These are phyloP conservation scores for Amphichorda felina DNA, from an alignment of 2,329 filamentous ascomycete species.

Conservation along the genomic window DNA sequence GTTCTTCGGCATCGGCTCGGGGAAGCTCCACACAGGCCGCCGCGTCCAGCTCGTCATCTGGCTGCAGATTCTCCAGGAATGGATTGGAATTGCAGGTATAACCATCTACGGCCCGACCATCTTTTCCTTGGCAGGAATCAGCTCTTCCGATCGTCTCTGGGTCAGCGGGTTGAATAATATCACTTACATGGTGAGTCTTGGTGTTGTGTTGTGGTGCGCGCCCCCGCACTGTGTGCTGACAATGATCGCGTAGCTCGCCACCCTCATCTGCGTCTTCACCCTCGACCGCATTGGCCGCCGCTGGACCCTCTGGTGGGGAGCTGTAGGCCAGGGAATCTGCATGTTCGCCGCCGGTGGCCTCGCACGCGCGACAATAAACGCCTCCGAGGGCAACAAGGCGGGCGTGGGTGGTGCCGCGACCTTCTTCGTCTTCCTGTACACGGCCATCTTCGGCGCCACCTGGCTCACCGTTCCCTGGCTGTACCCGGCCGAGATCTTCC, in stretches of 20 bases:
- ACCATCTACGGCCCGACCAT: constrained; percentile 48
- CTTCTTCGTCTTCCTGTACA: constrained; percentile 54
- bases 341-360: constrained; percentile 59
- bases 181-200: constrained; percentile 28
- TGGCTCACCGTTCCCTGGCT: constrained; percentile 47
- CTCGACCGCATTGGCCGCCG: constrained; percentile 57
- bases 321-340: constrained; percentile 48
- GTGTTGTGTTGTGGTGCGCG: no score
- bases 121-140: constrained; percentile 57
- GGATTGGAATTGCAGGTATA: constrained; percentile 59
- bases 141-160: constrained; percentile 48
- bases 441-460: constrained; percentile 25
- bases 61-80: constrained; percentile 61
- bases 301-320: constrained; percentile 60
- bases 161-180: constrained; percentile 44
- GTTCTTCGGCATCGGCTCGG: constrained; percentile 55
- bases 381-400: constrained; percentile 28
- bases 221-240: no score
- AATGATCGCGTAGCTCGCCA: constrained; percentile 33
- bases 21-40: constrained; percentile 52
- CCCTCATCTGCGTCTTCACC: constrained; percentile 58
- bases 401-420: constrained; percentile 48
- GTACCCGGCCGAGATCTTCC: constrained; percentile 64
- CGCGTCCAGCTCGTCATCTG: constrained; percentile 60
- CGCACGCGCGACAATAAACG: constrained; percentile 36